Conservation (phyloP, 768 basidiomycete species). For the Rhizopogon rudus region DNA sequence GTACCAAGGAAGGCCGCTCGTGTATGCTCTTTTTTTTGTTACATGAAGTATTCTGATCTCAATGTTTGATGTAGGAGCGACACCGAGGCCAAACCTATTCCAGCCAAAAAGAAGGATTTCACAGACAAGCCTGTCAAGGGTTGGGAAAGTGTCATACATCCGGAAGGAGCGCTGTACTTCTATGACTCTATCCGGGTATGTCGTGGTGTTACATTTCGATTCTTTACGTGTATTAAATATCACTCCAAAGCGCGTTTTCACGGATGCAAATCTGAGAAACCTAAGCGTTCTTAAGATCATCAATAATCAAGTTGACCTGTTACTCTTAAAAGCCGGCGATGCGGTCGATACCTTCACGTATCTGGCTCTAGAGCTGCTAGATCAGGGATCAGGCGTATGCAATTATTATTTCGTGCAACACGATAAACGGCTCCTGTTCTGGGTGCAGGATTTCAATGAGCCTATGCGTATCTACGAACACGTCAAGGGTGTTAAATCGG, state of each 20-base stretch:
- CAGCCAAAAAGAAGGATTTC: not conserved
- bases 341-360: not conserved
- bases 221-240: not conserved
- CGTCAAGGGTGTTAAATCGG: slow-evolving; percentile 32
- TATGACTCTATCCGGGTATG: not conserved
- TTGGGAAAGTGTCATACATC: slow-evolving; percentile 1
- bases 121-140: not conserved
- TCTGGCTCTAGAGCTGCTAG: not conserved
- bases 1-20: not conserved
- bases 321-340: not conserved
- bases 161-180: slow-evolving; percentile 2
- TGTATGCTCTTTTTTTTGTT: not conserved
- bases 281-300: not conserved
- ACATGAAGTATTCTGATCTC: not conserved
- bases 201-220: not conserved
- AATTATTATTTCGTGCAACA: slow-evolving; percentile 46
- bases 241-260: not conserved
- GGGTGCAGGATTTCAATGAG: slow-evolving; percentile 33
- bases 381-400: not conserved
- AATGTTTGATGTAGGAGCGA: not conserved
- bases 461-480: slow-evolving; percentile 25
- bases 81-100: not conserved
- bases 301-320: not conserved
- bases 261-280: not conserved
- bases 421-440: slow-evolving; percentile 37